phyloP scores from a whole-genome alignment of 2,329 filamentous ascomycete species.

The Botryotinia calthae region DNA sequence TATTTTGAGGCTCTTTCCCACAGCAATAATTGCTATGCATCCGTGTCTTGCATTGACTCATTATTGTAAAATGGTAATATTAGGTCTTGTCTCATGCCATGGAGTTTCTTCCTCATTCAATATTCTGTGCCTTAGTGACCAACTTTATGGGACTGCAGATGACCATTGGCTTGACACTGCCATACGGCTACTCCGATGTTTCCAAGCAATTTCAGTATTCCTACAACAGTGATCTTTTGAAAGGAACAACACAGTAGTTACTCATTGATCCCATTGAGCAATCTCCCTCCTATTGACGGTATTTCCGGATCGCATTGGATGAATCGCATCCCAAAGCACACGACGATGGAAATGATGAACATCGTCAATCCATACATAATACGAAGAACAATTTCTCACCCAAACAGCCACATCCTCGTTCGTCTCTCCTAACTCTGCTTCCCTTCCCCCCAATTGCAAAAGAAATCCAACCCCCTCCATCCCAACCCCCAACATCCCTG shows the following conservation, averaged over 20 bases:
- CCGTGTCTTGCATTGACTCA: slow-evolving; percentile 3
- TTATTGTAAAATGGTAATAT: neutral
- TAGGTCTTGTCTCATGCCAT: neutral
- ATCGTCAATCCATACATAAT: neutral
- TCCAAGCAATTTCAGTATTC: neutral
- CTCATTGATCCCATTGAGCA: neutral
- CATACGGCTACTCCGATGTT: neutral
- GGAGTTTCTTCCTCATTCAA: neutral
- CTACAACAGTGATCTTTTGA: neutral
- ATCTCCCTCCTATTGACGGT: neutral
- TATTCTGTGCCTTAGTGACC: neutral
- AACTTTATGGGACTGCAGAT: neutral
- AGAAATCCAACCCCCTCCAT: neutral
- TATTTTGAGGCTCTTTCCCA: neutral
- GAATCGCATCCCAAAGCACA: neutral
- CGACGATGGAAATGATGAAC: neutral
- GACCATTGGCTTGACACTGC: neutral
- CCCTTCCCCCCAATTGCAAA: neutral
- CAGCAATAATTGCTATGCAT: neutral
- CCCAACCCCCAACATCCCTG: neutral
- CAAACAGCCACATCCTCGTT: neutral
- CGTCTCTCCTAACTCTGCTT: neutral
- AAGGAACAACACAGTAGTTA: neutral
- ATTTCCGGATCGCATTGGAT: neutral
- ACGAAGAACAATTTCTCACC: neutral